Conservation (phyloP, 1,284 basidiomycete species). For the Pascua guehoae region DNA sequence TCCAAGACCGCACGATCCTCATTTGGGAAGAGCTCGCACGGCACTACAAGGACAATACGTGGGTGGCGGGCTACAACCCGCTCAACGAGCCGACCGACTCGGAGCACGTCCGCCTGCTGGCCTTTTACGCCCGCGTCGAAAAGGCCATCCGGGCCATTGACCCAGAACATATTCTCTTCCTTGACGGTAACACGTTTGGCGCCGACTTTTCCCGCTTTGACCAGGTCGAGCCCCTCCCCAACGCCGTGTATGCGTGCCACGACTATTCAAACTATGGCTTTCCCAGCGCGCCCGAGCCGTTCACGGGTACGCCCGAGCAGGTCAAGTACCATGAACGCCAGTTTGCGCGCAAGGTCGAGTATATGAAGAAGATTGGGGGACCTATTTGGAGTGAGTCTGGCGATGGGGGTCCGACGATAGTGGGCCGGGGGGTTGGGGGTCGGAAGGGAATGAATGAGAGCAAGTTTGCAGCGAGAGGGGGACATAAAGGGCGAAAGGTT, state of each 20-base stretch:
- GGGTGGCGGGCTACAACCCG: slow-evolving; percentile 64
- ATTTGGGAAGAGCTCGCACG: slow-evolving; percentile 65
- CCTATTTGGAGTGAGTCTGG: slow-evolving; percentile 22
- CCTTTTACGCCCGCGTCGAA: slow-evolving; percentile 63
- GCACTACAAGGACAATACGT: slow-evolving; percentile 63
- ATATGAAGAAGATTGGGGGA: slow-evolving; percentile 17
- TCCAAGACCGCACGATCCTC: slow-evolving; percentile 66
- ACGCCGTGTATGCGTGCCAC: slow-evolving; percentile 61
- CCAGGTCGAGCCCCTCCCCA: slow-evolving; percentile 47
- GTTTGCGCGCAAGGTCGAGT: slow-evolving; percentile 59
- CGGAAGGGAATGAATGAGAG: too few species aligned
- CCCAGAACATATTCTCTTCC: slow-evolving; percentile 56
- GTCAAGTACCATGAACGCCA: slow-evolving; percentile 47
- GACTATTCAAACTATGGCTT: slow-evolving; percentile 66
- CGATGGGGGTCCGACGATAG: slow-evolving; percentile 3
- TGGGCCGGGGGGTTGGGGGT: too few species aligned
- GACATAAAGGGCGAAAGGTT: too few species aligned
- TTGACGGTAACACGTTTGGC: slow-evolving; percentile 62
- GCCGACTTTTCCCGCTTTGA: slow-evolving; percentile 69
- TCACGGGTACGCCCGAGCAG: slow-evolving; percentile 53
- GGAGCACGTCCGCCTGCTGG: slow-evolving; percentile 52
- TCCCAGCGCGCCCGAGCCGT: slow-evolving; percentile 59
- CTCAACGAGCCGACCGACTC: slow-evolving; percentile 71
- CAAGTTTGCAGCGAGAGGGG: too few species aligned
- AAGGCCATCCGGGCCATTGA: slow-evolving; percentile 66